Percentiles rank a stretch among this genome's conserved stretches.
These are phyloP conservation scores for Astrocystis sublimbata DNA, from an alignment of 495 filamentous ascomycete species.

Conservation along the genomic window DNA sequence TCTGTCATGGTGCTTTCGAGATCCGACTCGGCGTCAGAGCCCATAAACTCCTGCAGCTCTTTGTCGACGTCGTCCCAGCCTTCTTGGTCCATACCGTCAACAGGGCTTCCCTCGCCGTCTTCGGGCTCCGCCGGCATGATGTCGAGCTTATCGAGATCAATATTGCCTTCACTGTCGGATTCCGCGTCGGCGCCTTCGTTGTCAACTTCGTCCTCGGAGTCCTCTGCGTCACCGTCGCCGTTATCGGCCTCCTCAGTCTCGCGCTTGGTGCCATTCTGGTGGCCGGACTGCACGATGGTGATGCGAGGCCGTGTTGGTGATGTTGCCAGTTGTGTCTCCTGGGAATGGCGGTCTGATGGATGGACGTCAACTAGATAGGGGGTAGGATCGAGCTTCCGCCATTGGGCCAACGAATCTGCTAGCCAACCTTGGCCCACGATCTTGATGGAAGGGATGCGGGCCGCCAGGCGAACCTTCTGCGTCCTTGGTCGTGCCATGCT, in stretches of 20 bases:
- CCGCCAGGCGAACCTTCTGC: conserved; percentile 81
- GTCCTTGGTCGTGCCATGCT: conserved; percentile 69
- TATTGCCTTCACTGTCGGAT: conserved; percentile 42
- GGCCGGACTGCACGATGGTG: conserved; percentile 40
- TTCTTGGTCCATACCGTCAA: conserved; percentile 54
- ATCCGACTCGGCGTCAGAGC: conserved; percentile 56
- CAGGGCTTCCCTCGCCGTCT: conserved; percentile 52
- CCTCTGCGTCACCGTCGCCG: conserved; percentile 36
- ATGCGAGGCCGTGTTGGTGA: conserved; percentile 42
- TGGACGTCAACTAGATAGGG: conserved; percentile 70
- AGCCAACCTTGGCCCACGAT: conserved; percentile 93
- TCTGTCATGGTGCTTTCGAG: conserved; percentile 37
- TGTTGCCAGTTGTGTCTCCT: conserved; percentile 29
- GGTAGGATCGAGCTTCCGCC: conserved; percentile 72
- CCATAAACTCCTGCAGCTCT: conserved; percentile 78
- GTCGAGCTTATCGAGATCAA: conserved; percentile 32
- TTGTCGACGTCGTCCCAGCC: conserved; percentile 67
- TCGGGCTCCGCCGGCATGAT: conserved; percentile 48
- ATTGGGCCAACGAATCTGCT: conserved; percentile 73
- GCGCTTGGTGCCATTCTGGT: conserved; percentile 21
- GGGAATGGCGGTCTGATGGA: conserved; percentile 56
- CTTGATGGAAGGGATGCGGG: conserved; percentile 68
- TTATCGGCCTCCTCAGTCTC: conserved; percentile 34
- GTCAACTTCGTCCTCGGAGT: conserved; percentile 22
- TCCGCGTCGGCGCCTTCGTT: conserved; percentile 26